phyloP scores from a whole-genome alignment of 805 yeast species.

The Nematodospora valgi region DNA sequence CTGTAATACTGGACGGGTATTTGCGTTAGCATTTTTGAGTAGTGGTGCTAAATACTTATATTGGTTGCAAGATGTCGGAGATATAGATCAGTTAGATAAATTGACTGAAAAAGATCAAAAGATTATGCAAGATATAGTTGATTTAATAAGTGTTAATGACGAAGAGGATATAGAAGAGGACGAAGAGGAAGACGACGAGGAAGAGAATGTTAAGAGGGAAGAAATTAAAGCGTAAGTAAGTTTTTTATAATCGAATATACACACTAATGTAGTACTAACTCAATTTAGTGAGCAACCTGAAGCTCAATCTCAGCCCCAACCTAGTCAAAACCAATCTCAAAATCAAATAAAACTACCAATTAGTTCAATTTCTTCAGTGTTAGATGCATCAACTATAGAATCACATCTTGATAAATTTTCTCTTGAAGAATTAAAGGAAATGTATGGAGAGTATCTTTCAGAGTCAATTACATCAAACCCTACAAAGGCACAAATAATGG shows the following conservation, averaged over 20 bases:
- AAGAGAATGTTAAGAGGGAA: conserved; percentile 7
- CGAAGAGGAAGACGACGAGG: conserved; percentile 16
- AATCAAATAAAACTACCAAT: conserved; percentile 24
- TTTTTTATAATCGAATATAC: not conserved
- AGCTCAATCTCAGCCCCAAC: not conserved
- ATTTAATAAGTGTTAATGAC: conserved; percentile 40
- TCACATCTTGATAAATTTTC: conserved; percentile 28
- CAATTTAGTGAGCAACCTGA: not conserved
- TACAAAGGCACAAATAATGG: conserved; percentile 35
- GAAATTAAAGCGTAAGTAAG: conserved; percentile 1
- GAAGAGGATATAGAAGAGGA: conserved; percentile 19
- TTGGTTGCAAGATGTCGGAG: conserved; percentile 78
- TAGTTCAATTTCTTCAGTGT: conserved; percentile 28
- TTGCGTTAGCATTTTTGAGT: conserved; percentile 58
- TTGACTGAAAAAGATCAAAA: conserved; percentile 58
- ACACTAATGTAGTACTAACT: not conserved
- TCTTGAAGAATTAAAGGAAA: conserved; percentile 30
- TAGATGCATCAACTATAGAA: conserved; percentile 28
- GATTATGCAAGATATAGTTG: conserved; percentile 45
- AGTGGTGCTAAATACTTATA: conserved; percentile 58
- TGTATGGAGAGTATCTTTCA: conserved; percentile 41
- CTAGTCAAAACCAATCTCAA: conserved; percentile 1
- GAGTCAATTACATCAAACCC: conserved; percentile 28
- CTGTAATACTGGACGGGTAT: conserved; percentile 76
- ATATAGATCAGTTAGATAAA: conserved; percentile 55